Conservation (phyloP, 2,329 filamentous ascomycete species). For the Pseudocercospora macadamiae region DNA sequence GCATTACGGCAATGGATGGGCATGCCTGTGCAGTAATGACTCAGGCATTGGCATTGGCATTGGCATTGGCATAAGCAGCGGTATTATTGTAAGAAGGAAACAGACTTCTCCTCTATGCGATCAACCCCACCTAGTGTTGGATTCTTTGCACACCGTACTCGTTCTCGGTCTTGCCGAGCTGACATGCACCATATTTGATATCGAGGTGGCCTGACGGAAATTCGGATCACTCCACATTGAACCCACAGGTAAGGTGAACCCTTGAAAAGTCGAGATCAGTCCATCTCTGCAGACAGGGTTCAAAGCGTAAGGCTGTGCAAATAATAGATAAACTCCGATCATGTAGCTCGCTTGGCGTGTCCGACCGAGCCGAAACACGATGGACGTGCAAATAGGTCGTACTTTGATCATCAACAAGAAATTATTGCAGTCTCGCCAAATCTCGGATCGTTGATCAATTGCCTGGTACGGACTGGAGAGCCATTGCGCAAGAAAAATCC, state of each 20-base stretch:
- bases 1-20: constrained; percentile 47
- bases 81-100: background rate
- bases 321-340: background rate
- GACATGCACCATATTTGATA: background rate
- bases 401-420: background rate
- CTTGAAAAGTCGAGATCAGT: background rate
- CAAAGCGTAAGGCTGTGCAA: background rate
- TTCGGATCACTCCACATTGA: background rate
- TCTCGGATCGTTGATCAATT: background rate
- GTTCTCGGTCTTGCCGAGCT: background rate
- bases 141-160: background rate
- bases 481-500: too few relatives aligned
- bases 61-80: background rate
- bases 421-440: background rate
- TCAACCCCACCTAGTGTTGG: background rate
- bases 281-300: background rate
- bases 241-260: background rate
- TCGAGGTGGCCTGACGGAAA: background rate
- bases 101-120: background rate
- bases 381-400: background rate
- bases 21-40: constrained; percentile 41
- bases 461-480: background rate
- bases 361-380: background rate
- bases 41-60: background rate
- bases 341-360: background rate